phyloP scores from a whole-genome alignment of 73 alveolate species.

The Tetrahymena malaccensis region DNA sequence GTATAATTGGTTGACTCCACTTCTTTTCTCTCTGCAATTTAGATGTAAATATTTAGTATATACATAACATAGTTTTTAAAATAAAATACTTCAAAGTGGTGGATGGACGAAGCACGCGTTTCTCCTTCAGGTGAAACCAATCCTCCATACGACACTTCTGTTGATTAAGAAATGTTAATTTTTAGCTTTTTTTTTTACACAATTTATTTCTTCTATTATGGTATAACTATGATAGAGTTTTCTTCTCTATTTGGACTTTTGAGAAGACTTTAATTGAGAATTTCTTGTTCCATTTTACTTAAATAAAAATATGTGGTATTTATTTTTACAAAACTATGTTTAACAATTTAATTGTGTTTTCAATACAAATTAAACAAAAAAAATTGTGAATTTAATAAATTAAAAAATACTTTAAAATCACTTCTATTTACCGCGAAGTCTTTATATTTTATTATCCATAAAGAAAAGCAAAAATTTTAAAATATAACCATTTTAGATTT shows the following conservation, averaged over 20 bases:
- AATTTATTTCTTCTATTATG: background rate
- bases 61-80: background rate
- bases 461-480: too few species aligned
- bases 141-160: background rate
- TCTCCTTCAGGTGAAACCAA: background rate
- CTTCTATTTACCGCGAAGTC: background rate
- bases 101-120: background rate
- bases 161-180: background rate
- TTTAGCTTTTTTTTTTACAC: background rate
- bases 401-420: background rate
- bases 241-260: background rate
- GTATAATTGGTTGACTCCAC: background rate
- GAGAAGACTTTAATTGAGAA: background rate
- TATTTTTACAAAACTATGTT: background rate
- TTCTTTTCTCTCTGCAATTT: background rate
- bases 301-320: background rate
- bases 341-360: background rate
- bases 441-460: background rate
- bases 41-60: background rate
- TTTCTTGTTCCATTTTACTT: background rate
- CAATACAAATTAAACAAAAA: too few species aligned
- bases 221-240: background rate
- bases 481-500: too few species aligned
- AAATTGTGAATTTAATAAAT: background rate
- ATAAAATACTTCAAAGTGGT: background rate